Evolutionary conservation across 768 basidiomycete genomes (phyloP).

Genomic region (Termitomyces eurrhizus): DNA sequence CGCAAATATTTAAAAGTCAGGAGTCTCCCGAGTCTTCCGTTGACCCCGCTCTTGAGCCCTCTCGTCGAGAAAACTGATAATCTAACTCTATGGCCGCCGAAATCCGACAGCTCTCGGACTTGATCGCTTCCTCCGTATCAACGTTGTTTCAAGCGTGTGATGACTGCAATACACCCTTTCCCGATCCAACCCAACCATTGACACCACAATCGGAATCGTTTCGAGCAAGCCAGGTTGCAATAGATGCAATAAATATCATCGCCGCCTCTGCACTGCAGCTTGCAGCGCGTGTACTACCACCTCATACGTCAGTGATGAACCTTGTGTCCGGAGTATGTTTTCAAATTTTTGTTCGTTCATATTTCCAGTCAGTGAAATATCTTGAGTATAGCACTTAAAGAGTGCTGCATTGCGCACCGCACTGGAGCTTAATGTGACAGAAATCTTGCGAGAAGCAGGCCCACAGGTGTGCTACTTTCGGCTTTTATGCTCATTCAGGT

Average conservation of each 20-base stretch:
- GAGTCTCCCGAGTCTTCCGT: no score
- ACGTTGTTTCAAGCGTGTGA: constrained; percentile 22
- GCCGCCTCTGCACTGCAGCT: constrained; percentile 33
- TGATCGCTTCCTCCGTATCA: constrained; percentile 19
- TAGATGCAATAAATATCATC: constrained; percentile 25
- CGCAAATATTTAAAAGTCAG: no score
- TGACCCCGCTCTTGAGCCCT: not conserved
- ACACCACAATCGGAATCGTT: constrained; percentile 25
- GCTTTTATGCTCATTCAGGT: not conserved
- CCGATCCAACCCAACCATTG: constrained; percentile 24
- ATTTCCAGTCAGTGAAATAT: no score
- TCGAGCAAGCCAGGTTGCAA: constrained; percentile 22
- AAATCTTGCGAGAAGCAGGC: constrained; percentile 32
- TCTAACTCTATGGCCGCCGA: constrained; percentile 6
- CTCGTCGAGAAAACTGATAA: not conserved
- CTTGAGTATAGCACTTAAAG: constrained; percentile 11
- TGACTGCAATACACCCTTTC: constrained; percentile 19
- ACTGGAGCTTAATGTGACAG: constrained; percentile 23
- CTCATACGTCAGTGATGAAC: constrained; percentile 19
- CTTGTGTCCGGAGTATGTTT: not conserved
- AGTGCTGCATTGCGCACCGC: constrained; percentile 22
- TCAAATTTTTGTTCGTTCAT: no score
- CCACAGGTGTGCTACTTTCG: constrained; percentile 17
- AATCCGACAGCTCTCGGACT: constrained; percentile 14
- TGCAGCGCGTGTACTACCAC: constrained; percentile 16